Evolutionary conservation across 179 eudicot genomes (phyloP), one percentile per base, ranked within the genome.

Genomic region (Sideroxylon spinosum): DNA sequence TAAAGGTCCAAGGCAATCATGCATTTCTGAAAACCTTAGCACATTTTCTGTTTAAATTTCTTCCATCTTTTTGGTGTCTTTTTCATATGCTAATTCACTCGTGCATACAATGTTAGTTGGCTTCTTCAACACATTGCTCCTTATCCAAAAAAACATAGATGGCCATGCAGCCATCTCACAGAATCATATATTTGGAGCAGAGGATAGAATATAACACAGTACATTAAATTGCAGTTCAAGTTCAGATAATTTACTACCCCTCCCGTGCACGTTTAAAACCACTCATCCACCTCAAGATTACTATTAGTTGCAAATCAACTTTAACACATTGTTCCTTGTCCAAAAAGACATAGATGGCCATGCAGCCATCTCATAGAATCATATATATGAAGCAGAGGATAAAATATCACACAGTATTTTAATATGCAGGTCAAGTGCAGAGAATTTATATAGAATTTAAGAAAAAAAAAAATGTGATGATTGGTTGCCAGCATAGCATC

Each of bases 121-220:
- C 46, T 11, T 46, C 44, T 37, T 37, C 5, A 37, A 37, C 44
- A 37, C 44, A 37, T 37, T 37, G 44, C 44, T 37, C 44, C 44
- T 37, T 1, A 37, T 37, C 44, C 44, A 37, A 37, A 68, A 37
- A 37, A 37, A 37, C 44, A 37, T 25, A 70, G 74, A 12, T 70
- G 59, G 74, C 74, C 26, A 32, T 70, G 49, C 50, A 49, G n/a
- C 23, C 37, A 50, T 71, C 57, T 70, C n/a, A 23, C 0, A 71
- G 20, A 50, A 71, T 53, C 75, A 53, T 52, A 25, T 12, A 71
- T 71, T n/a, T 50, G 20, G 25, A 52, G 75, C 60, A 71, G 57
- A 62, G 52, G 44, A 56, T 17, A 11, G 32, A 71, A 52, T 28
- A 7, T 71, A 61, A 26, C 48, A 74, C n/a, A 11, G 3, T 9